phyloP scores from a whole-genome alignment of 352 stramenopile species.

The Halophytophthora polymorphica region DNA sequence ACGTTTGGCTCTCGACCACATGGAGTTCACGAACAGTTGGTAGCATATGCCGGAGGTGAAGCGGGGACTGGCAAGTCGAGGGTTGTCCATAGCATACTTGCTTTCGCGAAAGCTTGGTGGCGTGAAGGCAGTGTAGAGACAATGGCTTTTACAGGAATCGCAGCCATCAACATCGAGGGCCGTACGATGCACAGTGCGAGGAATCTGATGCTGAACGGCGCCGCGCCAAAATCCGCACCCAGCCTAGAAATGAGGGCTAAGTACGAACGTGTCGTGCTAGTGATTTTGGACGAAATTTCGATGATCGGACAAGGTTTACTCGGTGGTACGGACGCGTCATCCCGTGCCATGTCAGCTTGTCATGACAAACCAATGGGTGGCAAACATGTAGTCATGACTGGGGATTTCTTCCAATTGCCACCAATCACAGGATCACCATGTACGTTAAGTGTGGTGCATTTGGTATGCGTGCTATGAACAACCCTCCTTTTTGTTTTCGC shows the following conservation, averaged over 20 bases:
- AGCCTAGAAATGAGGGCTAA: constrained; percentile 4
- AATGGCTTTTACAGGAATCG: constrained; percentile 15
- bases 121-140: constrained; percentile 8
- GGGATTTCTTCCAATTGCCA: constrained; percentile 22
- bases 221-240: neutral
- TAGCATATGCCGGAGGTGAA: constrained; percentile 11
- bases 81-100: constrained; percentile 13
- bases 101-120: neutral
- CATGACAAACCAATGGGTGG: constrained; percentile 16
- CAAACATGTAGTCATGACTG: constrained; percentile 14
- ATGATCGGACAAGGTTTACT: constrained; percentile 23
- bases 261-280: constrained; percentile 8
- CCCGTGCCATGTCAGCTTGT: neutral
- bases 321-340: constrained; percentile 8
- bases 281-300: constrained; percentile 17
- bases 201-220: constrained; percentile 1
- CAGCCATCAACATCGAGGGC: constrained; percentile 14
- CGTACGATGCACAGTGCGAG: constrained; percentile 19
- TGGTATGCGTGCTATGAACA: neutral
- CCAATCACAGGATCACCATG: constrained; percentile 9
- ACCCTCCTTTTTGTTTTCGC: neutral
- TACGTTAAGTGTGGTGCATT: constrained; percentile 6
- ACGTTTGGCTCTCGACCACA: neutral
- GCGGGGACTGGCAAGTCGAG: constrained; percentile 22
- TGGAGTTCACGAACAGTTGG: constrained; percentile 3